Percentiles rank a stretch among this genome's conserved stretches.
These are phyloP conservation scores for Saccharomyces pastorianus DNA, from an alignment of 1,139 yeast genomes.

Conservation along the genomic window DNA sequence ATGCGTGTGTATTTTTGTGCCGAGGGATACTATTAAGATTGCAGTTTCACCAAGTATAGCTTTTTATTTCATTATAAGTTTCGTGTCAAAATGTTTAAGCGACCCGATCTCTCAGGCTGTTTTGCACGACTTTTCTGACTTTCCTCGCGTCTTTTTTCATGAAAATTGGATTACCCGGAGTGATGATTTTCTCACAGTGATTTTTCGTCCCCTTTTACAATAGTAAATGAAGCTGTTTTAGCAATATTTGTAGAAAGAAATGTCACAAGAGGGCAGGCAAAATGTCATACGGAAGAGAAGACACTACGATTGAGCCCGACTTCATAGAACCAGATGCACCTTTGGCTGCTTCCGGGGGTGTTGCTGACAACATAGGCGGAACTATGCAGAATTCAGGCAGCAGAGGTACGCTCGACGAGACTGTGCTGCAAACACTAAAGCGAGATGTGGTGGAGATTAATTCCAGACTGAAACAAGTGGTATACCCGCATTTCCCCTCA, in stretches of 20 bases:
- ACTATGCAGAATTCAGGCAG: slow-evolving; percentile 2
- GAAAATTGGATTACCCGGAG: not conserved
- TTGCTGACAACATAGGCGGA: slow-evolving; percentile 3
- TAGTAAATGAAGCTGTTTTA: not conserved
- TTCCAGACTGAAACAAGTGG: slow-evolving; percentile 27
- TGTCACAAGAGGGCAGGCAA: not conserved
- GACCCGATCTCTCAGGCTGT: not conserved
- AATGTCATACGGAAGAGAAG: not conserved
- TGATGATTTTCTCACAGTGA: too few relatives aligned
- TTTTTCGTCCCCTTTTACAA: not conserved
- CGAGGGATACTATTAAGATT: not conserved
- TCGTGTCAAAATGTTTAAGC: not conserved
- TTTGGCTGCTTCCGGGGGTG: slow-evolving; percentile 1
- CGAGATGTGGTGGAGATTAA: slow-evolving; percentile 30
- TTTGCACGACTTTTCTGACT: not conserved
- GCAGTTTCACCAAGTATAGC: not conserved
- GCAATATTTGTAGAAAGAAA: not conserved
- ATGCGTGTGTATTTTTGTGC: not conserved
- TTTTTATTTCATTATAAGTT: not conserved
- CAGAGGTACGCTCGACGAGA: slow-evolving; percentile 31
- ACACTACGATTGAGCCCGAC: slow-evolving; percentile 18
- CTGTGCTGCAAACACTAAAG: slow-evolving; percentile 23
- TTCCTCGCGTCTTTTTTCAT: not conserved
- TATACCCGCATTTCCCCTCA: slow-evolving; percentile 28
- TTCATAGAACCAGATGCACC: slow-evolving; percentile 18